These are phyloP conservation scores for Diaporthe caulivora DNA, from an alignment of 2,329 filamentous ascomycete genomes.

Conservation along the genomic window DNA sequence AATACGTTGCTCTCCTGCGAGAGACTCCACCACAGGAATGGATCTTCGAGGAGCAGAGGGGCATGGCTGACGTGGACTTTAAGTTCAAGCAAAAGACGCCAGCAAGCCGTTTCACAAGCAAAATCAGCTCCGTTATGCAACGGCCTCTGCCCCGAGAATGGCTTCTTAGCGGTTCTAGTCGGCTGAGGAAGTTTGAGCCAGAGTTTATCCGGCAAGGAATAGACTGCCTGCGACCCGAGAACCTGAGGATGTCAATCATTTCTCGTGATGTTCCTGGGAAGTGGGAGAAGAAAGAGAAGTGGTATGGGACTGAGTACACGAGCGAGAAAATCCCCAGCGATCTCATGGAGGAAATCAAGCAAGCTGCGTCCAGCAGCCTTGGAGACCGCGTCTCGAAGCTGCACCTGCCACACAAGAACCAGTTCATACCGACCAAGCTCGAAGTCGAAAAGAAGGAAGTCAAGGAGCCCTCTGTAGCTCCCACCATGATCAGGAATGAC, in stretches of 20 bases:
- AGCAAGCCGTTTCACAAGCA: constrained; percentile 89
- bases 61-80: constrained; percentile 93
- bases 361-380: constrained; percentile 70
- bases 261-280: constrained; percentile 86
- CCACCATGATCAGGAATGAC: constrained; percentile 88
- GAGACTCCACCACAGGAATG: constrained; percentile 87
- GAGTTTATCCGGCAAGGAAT: constrained; percentile 81
- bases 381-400: constrained; percentile 76
- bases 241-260: constrained; percentile 86
- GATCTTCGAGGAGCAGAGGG: constrained; percentile 94
- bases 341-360: constrained; percentile 77
- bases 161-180: constrained; percentile 83
- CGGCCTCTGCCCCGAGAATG: constrained; percentile 87
- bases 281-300: constrained; percentile 92
- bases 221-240: constrained; percentile 83
- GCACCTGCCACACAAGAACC: constrained; percentile 91
- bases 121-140: constrained; percentile 89
- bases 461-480: constrained; percentile 78
- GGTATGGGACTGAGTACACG: constrained; percentile 97
- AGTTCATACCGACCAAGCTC: constrained; percentile 93
- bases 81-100: constrained; percentile 94
- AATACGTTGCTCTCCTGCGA: constrained; percentile 89
- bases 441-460: constrained; percentile 96
- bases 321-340: constrained; percentile 82
- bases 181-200: constrained; percentile 84